Conservation (phyloP, 306 rosid genomes). For the Cucurbita maxima region DNA sequence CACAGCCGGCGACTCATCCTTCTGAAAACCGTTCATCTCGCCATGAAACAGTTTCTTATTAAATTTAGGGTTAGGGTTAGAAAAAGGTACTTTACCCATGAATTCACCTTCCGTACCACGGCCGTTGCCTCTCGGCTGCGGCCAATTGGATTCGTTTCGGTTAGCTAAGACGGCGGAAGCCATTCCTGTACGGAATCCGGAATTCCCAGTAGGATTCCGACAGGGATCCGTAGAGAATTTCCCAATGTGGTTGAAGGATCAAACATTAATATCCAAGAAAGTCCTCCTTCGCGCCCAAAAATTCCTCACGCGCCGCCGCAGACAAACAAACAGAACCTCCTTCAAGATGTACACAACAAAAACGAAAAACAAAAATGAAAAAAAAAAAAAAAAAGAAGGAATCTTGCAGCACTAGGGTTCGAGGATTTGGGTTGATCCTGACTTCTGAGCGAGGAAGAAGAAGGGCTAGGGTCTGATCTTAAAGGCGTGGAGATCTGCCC, state of each 20-base stretch:
- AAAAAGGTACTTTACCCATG: slow-evolving; percentile 71
- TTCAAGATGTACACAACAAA: not conserved
- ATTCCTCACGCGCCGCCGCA: slow-evolving; percentile 19
- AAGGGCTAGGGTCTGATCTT: slow-evolving; percentile 54
- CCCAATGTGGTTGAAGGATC: slow-evolving; percentile 25
- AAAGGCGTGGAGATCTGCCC: slow-evolving; percentile 98
- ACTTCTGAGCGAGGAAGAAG: slow-evolving; percentile 53
- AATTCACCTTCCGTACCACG: slow-evolving; percentile 55
- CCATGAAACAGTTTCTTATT: slow-evolving; percentile 31
- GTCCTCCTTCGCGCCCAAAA: not conserved
- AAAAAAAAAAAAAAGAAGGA: not conserved
- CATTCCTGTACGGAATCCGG: slow-evolving; percentile 30
- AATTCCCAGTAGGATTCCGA: slow-evolving; percentile 21
- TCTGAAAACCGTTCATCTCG: slow-evolving; percentile 13
- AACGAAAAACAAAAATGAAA: not conserved
- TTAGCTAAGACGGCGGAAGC: slow-evolving; percentile 80
- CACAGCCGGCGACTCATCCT: slow-evolving; percentile 31
- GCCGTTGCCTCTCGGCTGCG: slow-evolving; percentile 41
- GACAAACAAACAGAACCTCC: no score
- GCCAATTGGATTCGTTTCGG: slow-evolving; percentile 64
- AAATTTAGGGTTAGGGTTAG: slow-evolving; percentile 48
- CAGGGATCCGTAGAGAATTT: slow-evolving; percentile 26
- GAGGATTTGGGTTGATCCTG: slow-evolving; percentile 43
- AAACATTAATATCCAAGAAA: slow-evolving; percentile 22
- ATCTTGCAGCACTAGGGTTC: slow-evolving; percentile 28